These are phyloP conservation scores for Exserohilum turcica DNA, from an alignment of 2,329 filamentous ascomycete genomes.

Conservation along the genomic window DNA sequence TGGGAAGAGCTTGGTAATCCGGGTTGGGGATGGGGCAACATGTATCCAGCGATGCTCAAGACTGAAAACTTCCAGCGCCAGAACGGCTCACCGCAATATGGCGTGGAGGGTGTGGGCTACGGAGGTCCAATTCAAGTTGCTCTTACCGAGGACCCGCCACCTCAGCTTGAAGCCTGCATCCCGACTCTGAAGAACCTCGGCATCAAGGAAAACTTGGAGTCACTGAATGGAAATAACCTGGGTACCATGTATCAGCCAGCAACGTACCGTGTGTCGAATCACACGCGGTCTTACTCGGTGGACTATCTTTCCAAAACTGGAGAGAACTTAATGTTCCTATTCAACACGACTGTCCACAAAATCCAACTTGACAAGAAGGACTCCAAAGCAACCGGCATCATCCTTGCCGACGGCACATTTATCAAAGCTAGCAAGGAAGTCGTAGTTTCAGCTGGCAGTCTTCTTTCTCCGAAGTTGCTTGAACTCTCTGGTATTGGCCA, in stretches of 20 bases:
- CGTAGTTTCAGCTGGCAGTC: conserved; percentile 27
- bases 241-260: conserved; percentile 57
- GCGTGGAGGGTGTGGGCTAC: conserved; percentile 29
- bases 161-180: conserved; percentile 52
- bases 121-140: conserved; percentile 39
- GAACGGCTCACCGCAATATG: conserved; percentile 26
- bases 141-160: conserved; percentile 51
- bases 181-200: conserved; percentile 55
- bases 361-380: conserved; percentile 38
- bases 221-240: conserved; percentile 56
- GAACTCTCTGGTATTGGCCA: conserved; percentile 31
- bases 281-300: conserved; percentile 56
- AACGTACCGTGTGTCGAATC: conserved; percentile 54
- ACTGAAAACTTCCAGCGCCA: conserved; percentile 34
- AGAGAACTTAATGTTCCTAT: conserved; percentile 49
- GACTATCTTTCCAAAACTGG: conserved; percentile 50
- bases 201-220: conserved; percentile 48
- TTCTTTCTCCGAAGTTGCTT: conserved; percentile 26
- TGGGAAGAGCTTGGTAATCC: conserved; percentile 63
- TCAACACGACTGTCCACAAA: conserved; percentile 45
- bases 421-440: conserved; percentile 38
- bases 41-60: conserved; percentile 42
- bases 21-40: conserved; percentile 59
- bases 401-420: conserved; percentile 25
- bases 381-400: conserved; percentile 32